A percentile compares a stretch with the other conserved stretches of the same genome.
phyloP scores from a whole-genome alignment of 805 yeast genomes.

The Starmerella etchellsii region DNA sequence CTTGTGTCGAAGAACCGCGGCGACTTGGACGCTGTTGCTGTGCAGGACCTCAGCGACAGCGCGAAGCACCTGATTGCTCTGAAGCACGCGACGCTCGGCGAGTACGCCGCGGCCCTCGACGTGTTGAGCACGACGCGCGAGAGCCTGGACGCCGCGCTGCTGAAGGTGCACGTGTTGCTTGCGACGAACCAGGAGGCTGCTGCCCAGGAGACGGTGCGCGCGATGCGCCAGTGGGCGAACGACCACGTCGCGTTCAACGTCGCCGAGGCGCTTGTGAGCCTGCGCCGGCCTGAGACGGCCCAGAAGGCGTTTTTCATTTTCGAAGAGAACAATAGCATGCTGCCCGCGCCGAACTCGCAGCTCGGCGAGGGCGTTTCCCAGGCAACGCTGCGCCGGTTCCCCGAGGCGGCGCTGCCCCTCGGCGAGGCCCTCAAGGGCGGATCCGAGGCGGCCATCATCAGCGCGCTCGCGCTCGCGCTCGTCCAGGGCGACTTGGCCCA shows the following conservation, averaged over 20 bases:
- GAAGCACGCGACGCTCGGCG: conserved; percentile 31
- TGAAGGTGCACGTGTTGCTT: conserved; percentile 30
- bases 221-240: conserved; percentile 40
- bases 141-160: conserved; percentile 28
- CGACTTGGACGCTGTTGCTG: conserved; percentile 19
- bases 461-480: conserved; percentile 50
- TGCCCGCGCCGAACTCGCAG: conserved; percentile 39
- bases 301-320: conserved; percentile 33
- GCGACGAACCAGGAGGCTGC: conserved; percentile 33
- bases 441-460: conserved; percentile 37
- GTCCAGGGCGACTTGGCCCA: conserved; percentile 34
- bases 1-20: conserved; percentile 22
- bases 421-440: conserved; percentile 30
- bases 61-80: conserved; percentile 33
- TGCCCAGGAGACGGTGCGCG: conserved; percentile 36
- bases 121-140: conserved; percentile 31
- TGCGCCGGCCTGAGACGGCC: conserved; percentile 28
- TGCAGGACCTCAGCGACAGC: conserved; percentile 20
- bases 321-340: conserved; percentile 47
- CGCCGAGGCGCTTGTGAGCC: conserved; percentile 59
- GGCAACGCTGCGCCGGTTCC: conserved; percentile 62
- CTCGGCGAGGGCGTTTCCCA: conserved; percentile 60
- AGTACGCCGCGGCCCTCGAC: conserved; percentile 34
- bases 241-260: conserved; percentile 69
- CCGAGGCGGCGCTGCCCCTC: conserved; percentile 60